A percentile compares a stretch with the other conserved stretches of the same genome.
phyloP scores from a whole-genome alignment of 192 early-diverging fungal genomes.

The Tieghemiomyces parasiticus region DNA sequence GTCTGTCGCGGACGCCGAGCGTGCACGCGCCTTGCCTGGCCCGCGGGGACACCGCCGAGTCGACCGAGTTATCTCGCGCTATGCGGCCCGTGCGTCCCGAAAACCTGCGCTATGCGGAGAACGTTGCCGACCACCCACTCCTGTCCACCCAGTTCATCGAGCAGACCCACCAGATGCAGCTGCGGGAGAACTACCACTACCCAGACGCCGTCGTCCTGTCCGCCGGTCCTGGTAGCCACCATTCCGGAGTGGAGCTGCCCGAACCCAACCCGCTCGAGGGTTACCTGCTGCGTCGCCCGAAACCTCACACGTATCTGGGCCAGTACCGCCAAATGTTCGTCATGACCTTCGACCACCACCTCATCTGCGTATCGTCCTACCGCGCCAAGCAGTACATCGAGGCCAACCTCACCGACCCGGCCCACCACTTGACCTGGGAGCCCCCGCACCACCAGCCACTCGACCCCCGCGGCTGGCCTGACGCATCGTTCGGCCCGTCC shows the following conservation, averaged over 20 bases:
- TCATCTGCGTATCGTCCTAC: slow-evolving; percentile 2
- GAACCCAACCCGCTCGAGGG: slow-evolving; percentile 11
- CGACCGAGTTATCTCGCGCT: too few relatives aligned
- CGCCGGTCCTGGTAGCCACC: not conserved
- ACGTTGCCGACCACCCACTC: slow-evolving; percentile 7
- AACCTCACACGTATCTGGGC: not conserved
- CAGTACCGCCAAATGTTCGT: slow-evolving; percentile 11
- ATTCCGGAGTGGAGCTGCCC: too few relatives aligned
- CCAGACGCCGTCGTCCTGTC: slow-evolving; percentile 5
- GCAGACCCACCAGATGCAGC: slow-evolving; percentile 11
- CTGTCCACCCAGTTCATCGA: slow-evolving; percentile 4
- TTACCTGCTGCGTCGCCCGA: slow-evolving; percentile 8
- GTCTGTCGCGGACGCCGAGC: too few relatives aligned
- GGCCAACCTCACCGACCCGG: not conserved
- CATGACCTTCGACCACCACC: slow-evolving; percentile 11
- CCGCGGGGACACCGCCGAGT: too few relatives aligned
- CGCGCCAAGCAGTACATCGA: slow-evolving; percentile 11
- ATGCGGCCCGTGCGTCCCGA: too few relatives aligned
- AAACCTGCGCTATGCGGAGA: too few relatives aligned
- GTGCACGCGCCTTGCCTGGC: too few relatives aligned
- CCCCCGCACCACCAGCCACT: not conserved
- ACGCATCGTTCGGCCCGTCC: not conserved
- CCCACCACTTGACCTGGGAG: too few relatives aligned
- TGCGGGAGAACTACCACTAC: slow-evolving; percentile 11
- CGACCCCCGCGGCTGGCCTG: too few relatives aligned